A percentile compares a stretch with the other conserved stretches of the same genome.
phyloP scores from a whole-genome alignment of 441 rosid genomes.

The Erodium moschatum region DNA sequence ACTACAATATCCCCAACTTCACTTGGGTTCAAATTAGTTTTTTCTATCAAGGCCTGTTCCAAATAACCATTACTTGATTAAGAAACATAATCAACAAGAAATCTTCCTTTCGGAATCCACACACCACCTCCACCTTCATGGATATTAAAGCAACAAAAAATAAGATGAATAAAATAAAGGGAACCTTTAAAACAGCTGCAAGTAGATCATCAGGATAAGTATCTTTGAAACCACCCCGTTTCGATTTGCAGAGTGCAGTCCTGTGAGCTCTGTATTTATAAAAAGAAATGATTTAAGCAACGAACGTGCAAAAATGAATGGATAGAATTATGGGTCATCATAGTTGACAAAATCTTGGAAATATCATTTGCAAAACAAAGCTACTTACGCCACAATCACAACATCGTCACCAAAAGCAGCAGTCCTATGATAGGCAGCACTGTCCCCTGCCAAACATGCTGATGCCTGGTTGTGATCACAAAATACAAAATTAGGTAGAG shows the following conservation, averaged over 20 bases:
- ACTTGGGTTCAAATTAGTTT: slow-evolving; percentile 65
- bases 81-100: background rate
- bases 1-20: slow-evolving; percentile 96
- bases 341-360: background rate
- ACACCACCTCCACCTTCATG: background rate
- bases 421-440: slow-evolving; percentile 36
- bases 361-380: background rate
- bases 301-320: background rate
- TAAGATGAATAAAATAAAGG: background rate
- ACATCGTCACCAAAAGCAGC: slow-evolving; percentile 60
- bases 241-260: slow-evolving; percentile 78
- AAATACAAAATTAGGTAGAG: background rate
- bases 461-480: slow-evolving; percentile 37
- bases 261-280: slow-evolving; percentile 57
- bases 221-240: slow-evolving; percentile 90
- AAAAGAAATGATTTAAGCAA: background rate
- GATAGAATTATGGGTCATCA: background rate
- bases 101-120: background rate
- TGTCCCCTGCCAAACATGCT: slow-evolving; percentile 41
- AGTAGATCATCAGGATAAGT: slow-evolving; percentile 89
- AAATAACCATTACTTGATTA: background rate
- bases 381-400: slow-evolving; percentile 62
- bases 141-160: background rate
- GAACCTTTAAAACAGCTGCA: slow-evolving; percentile 77
- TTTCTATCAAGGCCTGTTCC: slow-evolving; percentile 70